Conservation (phyloP, 2,329 filamentous ascomycete species). For the Microdochium trichocladiopsis region DNA sequence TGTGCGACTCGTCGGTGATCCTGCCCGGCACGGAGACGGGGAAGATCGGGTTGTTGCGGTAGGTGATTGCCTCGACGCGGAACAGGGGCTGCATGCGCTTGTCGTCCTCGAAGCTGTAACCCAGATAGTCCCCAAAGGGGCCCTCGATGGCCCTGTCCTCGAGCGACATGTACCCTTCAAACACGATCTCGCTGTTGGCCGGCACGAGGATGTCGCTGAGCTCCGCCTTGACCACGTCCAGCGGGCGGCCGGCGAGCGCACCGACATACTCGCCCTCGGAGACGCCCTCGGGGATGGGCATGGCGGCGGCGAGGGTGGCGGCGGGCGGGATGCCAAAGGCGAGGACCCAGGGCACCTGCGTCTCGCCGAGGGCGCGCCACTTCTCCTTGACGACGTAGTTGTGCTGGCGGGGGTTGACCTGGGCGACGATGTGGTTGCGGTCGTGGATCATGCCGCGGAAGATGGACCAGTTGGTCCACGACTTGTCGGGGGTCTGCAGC, state of each 20-base stretch:
- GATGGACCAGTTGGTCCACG: slow-evolving; percentile 41
- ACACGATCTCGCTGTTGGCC: slow-evolving; percentile 40
- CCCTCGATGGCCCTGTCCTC: slow-evolving; percentile 35
- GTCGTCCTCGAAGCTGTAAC: slow-evolving; percentile 32
- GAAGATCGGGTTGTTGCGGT: slow-evolving; percentile 38
- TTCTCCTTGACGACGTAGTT: slow-evolving; percentile 35
- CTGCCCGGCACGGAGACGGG: slow-evolving; percentile 32
- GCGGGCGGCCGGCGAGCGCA: slow-evolving; percentile 31
- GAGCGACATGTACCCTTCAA: slow-evolving; percentile 39
- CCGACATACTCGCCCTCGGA: slow-evolving; percentile 40
- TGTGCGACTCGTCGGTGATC: slow-evolving; percentile 29
- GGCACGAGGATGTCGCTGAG: slow-evolving; percentile 40
- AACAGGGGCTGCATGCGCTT: slow-evolving; percentile 28
- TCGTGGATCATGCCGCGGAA: slow-evolving; percentile 38
- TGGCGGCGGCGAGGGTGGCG: slow-evolving; percentile 37
- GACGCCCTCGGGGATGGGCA: slow-evolving; percentile 41
- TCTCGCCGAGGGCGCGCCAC: slow-evolving; percentile 36
- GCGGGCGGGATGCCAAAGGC: slow-evolving; percentile 40
- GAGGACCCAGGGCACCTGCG: slow-evolving; percentile 36
- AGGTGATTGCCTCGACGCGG: slow-evolving; percentile 37
- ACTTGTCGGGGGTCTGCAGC: slow-evolving; percentile 32
- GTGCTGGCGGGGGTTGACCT: slow-evolving; percentile 37
- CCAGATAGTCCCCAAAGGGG: slow-evolving; percentile 41
- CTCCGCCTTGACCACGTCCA: slow-evolving; percentile 45
- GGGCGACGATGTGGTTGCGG: slow-evolving; percentile 28